Percentiles rank a stretch among this genome's conserved stretches.
Conservation (phyloP, 371 early-diverging fungal genomes). For the Umbelopsis sp. region DNA sequence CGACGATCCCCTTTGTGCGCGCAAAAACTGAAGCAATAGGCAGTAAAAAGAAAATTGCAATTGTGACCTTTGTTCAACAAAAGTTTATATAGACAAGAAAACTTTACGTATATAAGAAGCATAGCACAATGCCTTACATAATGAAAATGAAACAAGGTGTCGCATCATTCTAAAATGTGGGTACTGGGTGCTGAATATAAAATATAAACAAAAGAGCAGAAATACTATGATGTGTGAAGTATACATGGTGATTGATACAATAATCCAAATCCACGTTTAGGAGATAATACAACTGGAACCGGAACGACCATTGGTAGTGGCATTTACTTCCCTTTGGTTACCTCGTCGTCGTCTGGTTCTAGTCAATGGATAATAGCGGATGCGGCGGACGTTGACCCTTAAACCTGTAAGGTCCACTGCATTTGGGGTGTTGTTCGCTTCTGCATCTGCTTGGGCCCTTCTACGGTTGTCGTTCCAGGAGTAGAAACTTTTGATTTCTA, state of each 20-base stretch:
- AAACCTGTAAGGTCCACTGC: not conserved
- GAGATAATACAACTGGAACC: constrained; percentile 17
- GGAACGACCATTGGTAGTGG: not conserved
- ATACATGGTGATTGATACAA: not conserved
- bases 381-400: constrained; percentile 1
- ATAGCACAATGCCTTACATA: not conserved
- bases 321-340: not conserved
- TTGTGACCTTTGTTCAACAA: too few species aligned
- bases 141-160: not conserved
- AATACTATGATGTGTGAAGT: not conserved
- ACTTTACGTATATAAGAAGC: not conserved
- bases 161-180: too few species aligned
- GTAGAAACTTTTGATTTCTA: constrained; percentile 50
- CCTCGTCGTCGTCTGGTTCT: constrained; percentile 13
- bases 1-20: not conserved
- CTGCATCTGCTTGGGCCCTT: constrained; percentile 1
- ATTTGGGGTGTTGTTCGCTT: not conserved
- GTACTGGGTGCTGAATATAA: not conserved
- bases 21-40: too few species aligned
- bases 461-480: constrained; percentile 32
- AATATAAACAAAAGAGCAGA: not conserved
- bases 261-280: not conserved
- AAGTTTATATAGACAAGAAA: too few species aligned
- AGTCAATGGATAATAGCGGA: constrained; percentile 9
- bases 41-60: too few species aligned